Conservation (phyloP, 2,329 filamentous ascomycete species). For the Claviceps spartinae region DNA sequence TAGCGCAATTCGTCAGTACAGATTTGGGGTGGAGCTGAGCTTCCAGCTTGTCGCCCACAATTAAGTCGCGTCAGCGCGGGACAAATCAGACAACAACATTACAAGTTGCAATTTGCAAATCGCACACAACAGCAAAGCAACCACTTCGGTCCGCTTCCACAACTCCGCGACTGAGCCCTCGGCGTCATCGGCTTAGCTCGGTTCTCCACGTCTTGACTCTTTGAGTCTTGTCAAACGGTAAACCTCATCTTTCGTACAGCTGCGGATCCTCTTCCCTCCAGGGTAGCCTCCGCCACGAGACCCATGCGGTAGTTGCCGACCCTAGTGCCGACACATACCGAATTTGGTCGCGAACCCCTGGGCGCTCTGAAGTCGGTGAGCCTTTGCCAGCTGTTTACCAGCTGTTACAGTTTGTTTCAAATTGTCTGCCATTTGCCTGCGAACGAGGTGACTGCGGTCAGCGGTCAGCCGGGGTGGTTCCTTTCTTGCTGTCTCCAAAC, state of each 20-base stretch:
- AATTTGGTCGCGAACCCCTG: constrained; percentile 1
- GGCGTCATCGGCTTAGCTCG: constrained; percentile 2
- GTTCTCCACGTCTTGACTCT: not conserved
- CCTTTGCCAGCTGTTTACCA: not conserved
- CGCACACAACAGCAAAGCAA: not conserved
- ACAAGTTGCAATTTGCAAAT: too few species aligned
- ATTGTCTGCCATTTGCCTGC: not conserved
- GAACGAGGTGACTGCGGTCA: not conserved
- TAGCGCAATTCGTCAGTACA: too few species aligned
- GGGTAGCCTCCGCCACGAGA: not conserved
- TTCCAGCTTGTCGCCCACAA: not conserved
- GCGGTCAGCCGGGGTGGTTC: not conserved
- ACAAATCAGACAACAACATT: not conserved
- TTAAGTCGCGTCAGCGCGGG: not conserved
- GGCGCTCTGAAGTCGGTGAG: constrained; percentile 5
- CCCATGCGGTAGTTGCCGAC: constrained; percentile 1
- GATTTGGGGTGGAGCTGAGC: too few species aligned
- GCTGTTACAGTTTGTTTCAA: not conserved
- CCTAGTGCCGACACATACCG: not conserved
- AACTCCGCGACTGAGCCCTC: not conserved
- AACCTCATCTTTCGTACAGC: not conserved
- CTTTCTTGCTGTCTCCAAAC: not conserved
- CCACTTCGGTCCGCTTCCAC: not conserved
- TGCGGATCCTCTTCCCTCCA: not conserved
- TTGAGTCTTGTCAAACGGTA: too few species aligned